These are phyloP conservation scores for Trypanosoma mega DNA, from an alignment of 208 protist genomes.

Conservation along the genomic window DNA sequence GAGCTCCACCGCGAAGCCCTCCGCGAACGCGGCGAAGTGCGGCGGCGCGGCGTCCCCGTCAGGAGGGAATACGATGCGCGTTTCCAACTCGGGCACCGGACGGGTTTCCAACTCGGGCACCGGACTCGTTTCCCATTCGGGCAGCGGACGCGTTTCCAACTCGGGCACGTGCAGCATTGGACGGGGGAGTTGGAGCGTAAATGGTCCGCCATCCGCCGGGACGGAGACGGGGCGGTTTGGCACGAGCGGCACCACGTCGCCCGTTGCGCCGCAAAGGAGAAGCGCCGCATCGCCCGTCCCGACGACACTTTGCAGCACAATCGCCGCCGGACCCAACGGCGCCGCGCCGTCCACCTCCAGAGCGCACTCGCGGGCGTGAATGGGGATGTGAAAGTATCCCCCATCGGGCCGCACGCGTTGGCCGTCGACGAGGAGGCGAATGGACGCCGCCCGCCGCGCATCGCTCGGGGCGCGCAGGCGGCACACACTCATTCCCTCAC, in stretches of 20 bases:
- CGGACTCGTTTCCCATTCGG: no score
- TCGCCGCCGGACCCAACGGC: conserved; percentile 4
- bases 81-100: conserved; percentile 55
- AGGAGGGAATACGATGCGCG: conserved; percentile 25
- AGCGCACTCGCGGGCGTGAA: conserved; percentile 56
- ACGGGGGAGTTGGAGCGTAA: conserved; percentile 55
- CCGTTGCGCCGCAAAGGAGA: conserved; percentile 55
- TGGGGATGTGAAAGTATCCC: conserved; percentile 69
- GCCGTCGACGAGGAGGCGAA: conserved; percentile 64
- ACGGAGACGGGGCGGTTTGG: conserved; percentile 39
- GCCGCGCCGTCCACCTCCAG: conserved; percentile 22
- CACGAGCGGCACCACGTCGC: conserved; percentile 41
- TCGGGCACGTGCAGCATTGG: not conserved
- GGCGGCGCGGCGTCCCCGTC: conserved; percentile 9
- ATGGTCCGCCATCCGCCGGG: conserved; percentile 45
- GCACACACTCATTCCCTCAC: conserved; percentile 48
- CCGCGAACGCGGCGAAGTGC: conserved; percentile 40
- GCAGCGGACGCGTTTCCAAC: no score
- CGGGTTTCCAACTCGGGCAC: not conserved
- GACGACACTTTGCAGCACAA: conserved; percentile 52
- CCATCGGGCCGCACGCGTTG: conserved; percentile 34
- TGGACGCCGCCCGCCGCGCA: conserved; percentile 22
- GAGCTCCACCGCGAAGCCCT: conserved; percentile 56
- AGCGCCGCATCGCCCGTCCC: conserved; percentile 29
- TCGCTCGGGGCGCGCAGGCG: conserved; percentile 56